These are phyloP conservation scores for Lepiota venenata DNA, from an alignment of 768 basidiomycete species.

Conservation along the genomic window DNA sequence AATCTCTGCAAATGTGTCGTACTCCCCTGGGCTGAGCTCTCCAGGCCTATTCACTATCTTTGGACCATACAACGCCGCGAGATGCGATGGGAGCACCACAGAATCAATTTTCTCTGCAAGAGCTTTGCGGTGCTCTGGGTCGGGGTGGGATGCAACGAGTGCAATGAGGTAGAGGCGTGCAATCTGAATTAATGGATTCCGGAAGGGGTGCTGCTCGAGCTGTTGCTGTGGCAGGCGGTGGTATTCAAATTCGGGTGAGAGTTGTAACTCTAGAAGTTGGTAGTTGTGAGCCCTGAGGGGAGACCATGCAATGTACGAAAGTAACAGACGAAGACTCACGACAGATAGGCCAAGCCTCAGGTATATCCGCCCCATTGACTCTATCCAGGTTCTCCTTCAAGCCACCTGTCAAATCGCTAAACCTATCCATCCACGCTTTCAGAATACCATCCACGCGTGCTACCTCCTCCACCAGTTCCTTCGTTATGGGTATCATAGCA, in stretches of 20 bases:
- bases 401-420: constrained; percentile 3
- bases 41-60: not conserved
- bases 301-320: not conserved
- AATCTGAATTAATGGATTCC: constrained; percentile 3
- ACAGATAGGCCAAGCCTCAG: constrained; percentile 4
- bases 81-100: not conserved
- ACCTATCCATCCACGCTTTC: constrained; percentile 2
- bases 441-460: constrained; percentile 2
- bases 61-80: constrained; percentile 3
- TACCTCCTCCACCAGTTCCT: constrained; percentile 1
- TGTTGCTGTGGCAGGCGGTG: constrained; percentile 3
- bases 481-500: constrained; percentile 4
- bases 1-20: constrained; percentile 6
- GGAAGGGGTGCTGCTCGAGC: constrained; percentile 5
- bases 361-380: constrained; percentile 1
- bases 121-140: constrained; percentile 3
- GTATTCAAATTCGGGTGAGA: constrained; percentile 1
- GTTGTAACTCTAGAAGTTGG: not conserved
- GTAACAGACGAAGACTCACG: not conserved
- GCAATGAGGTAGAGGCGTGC: constrained; percentile 3
- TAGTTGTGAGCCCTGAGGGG: not conserved
- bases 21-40: constrained; percentile 7
- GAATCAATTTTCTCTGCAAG: constrained; percentile 1
- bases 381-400: constrained; percentile 1
- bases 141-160: constrained; percentile 4